A percentile compares a stretch with the other conserved stretches of the same genome.
Evolutionary conservation across 345 rosid genomes (phyloP).

Genomic region (Gossypium sturtianum): DNA sequence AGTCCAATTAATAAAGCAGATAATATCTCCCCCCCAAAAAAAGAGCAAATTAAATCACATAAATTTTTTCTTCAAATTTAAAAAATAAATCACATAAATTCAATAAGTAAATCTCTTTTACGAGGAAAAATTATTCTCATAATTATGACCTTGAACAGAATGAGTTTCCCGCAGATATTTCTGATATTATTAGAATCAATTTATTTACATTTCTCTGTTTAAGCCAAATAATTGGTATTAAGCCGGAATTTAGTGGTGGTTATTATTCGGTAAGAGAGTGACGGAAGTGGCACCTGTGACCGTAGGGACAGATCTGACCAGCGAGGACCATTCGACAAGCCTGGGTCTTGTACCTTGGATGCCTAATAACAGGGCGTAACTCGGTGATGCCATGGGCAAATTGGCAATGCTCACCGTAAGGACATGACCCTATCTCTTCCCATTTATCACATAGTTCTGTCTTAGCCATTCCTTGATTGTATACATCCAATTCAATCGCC

Average conservation of each 20-base stretch:
- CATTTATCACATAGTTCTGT: slow-evolving; percentile 96
- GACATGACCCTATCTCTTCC: slow-evolving; percentile 82
- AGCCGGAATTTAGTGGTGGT: slow-evolving; percentile 26
- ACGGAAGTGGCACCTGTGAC: slow-evolving; percentile 94
- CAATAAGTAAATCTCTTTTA: too few relatives aligned
- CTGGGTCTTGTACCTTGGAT: slow-evolving; percentile 85
- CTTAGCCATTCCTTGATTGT: slow-evolving; percentile 78
- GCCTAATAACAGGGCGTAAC: slow-evolving; percentile 85
- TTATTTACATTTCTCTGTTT: neutral
- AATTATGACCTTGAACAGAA: neutral
- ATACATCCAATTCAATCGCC: slow-evolving; percentile 55
- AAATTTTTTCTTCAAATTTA: too few relatives aligned
- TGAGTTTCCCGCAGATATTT: neutral
- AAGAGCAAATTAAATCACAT: too few relatives aligned
- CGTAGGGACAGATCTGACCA: slow-evolving; percentile 76
- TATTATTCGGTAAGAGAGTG: slow-evolving; percentile 82
- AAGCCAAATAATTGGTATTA: slow-evolving; percentile 16
- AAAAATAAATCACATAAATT: neutral
- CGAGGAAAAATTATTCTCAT: neutral
- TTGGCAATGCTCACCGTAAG: slow-evolving; percentile 66
- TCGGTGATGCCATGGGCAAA: slow-evolving; percentile 87
- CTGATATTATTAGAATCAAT: neutral
- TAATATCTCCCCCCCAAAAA: too few relatives aligned
- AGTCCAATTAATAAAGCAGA: neutral
- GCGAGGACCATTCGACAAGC: slow-evolving; percentile 72